Percentiles rank a stretch among this genome's conserved stretches.
phyloP scores from a whole-genome alignment of 495 filamentous ascomycete genomes.

The Lineolata rhizophorae region DNA sequence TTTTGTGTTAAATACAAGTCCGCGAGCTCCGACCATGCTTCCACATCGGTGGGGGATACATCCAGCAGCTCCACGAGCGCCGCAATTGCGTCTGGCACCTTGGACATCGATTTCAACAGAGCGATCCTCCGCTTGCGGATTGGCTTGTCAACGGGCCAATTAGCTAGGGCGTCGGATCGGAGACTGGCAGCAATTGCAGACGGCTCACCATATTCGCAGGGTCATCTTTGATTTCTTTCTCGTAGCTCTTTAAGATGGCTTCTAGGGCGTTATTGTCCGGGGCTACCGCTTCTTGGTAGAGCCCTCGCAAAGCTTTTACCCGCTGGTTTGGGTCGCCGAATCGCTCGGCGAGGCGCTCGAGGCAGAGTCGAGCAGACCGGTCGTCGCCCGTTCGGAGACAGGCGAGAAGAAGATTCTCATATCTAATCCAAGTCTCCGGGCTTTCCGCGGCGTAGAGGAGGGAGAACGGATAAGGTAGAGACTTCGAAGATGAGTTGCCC shows the following conservation, averaged over 20 bases:
- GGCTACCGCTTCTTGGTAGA: slow-evolving; percentile 73
- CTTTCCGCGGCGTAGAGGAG: slow-evolving; percentile 37
- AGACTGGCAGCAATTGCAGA: neutral
- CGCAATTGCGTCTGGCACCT: slow-evolving; percentile 46
- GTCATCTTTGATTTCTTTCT: slow-evolving; percentile 47
- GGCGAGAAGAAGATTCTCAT: slow-evolving; percentile 68
- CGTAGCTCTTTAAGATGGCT: slow-evolving; percentile 49
- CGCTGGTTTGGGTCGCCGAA: slow-evolving; percentile 70
- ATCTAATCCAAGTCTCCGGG: slow-evolving; percentile 53
- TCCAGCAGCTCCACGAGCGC: slow-evolving; percentile 55
- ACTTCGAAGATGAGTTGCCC: slow-evolving; percentile 24
- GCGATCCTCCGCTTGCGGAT: slow-evolving; percentile 72
- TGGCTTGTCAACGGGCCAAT: slow-evolving; percentile 34
- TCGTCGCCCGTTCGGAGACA: slow-evolving; percentile 78
- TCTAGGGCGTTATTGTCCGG: slow-evolving; percentile 37
- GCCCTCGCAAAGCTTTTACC: slow-evolving; percentile 55
- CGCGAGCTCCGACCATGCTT: slow-evolving; percentile 83
- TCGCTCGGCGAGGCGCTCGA: slow-evolving; percentile 49
- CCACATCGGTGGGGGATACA: slow-evolving; percentile 70
- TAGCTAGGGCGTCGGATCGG: slow-evolving; percentile 4
- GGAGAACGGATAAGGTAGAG: slow-evolving; percentile 25
- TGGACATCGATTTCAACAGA: slow-evolving; percentile 48
- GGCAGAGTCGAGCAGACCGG: slow-evolving; percentile 44
- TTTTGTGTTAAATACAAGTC: slow-evolving; percentile 65
- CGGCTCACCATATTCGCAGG: slow-evolving; percentile 72